Conservation (phyloP, 179 eudicot species). For the Patellifolia procumbens region DNA sequence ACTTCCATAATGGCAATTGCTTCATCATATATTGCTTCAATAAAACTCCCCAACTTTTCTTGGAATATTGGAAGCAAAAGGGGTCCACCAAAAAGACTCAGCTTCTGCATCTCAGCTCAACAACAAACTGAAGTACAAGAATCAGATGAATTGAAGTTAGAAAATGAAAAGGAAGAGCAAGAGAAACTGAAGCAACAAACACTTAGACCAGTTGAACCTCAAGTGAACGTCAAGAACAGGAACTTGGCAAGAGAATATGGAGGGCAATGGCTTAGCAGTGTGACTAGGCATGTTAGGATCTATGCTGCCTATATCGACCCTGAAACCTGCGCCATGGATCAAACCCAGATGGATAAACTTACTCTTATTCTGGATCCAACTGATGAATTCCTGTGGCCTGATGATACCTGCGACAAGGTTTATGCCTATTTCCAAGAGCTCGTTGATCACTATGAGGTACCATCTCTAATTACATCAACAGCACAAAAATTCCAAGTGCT, state of each 20-base stretch:
- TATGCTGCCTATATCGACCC: conserved; percentile 92
- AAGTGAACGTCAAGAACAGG: conserved; percentile 67
- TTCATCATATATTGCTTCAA: conserved; percentile 51
- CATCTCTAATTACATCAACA: neutral
- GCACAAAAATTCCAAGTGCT: neutral
- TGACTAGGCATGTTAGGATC: conserved; percentile 81
- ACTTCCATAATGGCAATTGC: conserved; percentile 52
- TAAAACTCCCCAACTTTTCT: conserved; percentile 43
- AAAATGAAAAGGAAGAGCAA: conserved; percentile 24
- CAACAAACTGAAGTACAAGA: conserved; percentile 43
- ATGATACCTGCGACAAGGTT: conserved; percentile 65
- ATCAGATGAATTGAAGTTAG: conserved; percentile 32
- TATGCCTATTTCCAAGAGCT: conserved; percentile 77
- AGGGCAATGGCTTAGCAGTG: conserved; percentile 92
- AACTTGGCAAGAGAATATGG: conserved; percentile 72
- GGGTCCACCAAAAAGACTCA: conserved; percentile 21
- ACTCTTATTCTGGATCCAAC: conserved; percentile 81
- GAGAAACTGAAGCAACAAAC: conserved; percentile 22
- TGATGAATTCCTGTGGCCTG: conserved; percentile 78
- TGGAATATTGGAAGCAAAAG: conserved; percentile 30
- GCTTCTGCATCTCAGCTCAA: conserved; percentile 49
- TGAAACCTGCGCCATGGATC: conserved; percentile 74
- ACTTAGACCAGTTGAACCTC: conserved; percentile 66
- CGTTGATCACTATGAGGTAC: conserved; percentile 91
- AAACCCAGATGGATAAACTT: conserved; percentile 85